phyloP scores from a whole-genome alignment of 305 asterid species.

The Fraxinus paxiana region DNA sequence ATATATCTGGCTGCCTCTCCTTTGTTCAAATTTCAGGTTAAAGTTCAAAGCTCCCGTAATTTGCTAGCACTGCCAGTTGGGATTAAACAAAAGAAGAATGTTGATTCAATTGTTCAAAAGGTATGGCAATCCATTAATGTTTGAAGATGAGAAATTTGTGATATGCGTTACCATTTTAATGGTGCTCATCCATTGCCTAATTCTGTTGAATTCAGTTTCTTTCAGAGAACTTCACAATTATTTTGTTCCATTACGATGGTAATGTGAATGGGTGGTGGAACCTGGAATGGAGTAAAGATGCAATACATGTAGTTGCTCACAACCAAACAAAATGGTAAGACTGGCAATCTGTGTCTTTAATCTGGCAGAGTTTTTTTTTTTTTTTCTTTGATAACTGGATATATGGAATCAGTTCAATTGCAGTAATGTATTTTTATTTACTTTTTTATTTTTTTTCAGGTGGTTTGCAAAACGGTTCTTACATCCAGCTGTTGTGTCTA shows the following conservation, averaged over 20 bases:
- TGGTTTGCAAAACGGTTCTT: constrained; percentile 97
- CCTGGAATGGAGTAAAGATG: constrained; percentile 78
- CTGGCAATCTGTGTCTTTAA: neutral
- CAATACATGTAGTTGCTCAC: constrained; percentile 82
- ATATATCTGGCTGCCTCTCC: neutral
- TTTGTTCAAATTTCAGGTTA: constrained; percentile 46
- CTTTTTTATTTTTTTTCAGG: constrained; percentile 38
- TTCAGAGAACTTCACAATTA: constrained; percentile 78
- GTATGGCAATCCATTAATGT: constrained; percentile 35
- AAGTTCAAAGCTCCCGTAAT: constrained; percentile 31
- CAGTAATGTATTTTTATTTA: constrained; percentile 3
- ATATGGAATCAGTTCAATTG: neutral
- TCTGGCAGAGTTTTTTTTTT: neutral
- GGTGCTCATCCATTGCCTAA: constrained; percentile 23
- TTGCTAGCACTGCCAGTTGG: constrained; percentile 96
- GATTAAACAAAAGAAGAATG: constrained; percentile 78
- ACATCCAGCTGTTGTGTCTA: constrained; percentile 79
- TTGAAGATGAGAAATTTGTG: constrained; percentile 3
- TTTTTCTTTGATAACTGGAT: neutral
- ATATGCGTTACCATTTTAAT: constrained; percentile 8
- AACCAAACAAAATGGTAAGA: constrained; percentile 94
- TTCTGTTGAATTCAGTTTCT: constrained; percentile 66
- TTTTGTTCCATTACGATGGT: constrained; percentile 91
- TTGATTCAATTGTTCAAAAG: constrained; percentile 64
- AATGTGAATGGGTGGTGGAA: constrained; percentile 86